Conservation (phyloP, 2,329 filamentous ascomycete species). For the Neofusicoccum laricinum region DNA sequence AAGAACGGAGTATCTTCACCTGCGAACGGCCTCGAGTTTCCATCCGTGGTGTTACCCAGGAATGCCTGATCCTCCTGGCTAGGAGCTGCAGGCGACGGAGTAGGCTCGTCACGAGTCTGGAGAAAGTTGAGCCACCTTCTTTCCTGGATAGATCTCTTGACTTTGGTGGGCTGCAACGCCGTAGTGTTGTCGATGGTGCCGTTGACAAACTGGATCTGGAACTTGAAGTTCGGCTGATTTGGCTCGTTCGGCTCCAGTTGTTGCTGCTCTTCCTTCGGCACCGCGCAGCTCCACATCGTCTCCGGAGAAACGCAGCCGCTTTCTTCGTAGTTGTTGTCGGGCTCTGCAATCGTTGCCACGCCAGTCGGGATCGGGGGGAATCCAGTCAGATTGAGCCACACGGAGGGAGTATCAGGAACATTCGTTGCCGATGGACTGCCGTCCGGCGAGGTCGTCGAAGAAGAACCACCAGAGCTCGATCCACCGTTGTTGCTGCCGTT, state of each 20-base stretch:
- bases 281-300: conserved; percentile 80
- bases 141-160: conserved; percentile 17
- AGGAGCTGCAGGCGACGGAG: conserved; percentile 57
- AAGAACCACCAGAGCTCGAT: background rate
- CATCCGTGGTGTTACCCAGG: conserved; percentile 81
- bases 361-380: conserved; percentile 87
- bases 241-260: conserved; percentile 61
- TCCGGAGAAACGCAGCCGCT: conserved; percentile 68
- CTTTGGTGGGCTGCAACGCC: conserved; percentile 29
- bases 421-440: conserved; percentile 10
- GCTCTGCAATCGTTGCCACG: conserved; percentile 71
- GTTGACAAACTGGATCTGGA: conserved; percentile 67
- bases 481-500: conserved; percentile 35
- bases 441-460: conserved; percentile 3
- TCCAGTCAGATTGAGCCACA: conserved; percentile 81
- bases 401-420: conserved; percentile 28
- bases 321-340: conserved; percentile 62
- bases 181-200: conserved; percentile 39
- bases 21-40: conserved; percentile 65
- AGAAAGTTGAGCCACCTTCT: conserved; percentile 34
- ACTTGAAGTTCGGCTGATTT: conserved; percentile 72
- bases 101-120: conserved; percentile 25
- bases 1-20: conserved; percentile 89
- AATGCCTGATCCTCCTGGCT: conserved; percentile 72
- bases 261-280: conserved; percentile 74